A percentile compares a stretch with the other conserved stretches of the same genome.
Conservation (phyloP, 441 rosid species). For the Mallotus repandus region DNA sequence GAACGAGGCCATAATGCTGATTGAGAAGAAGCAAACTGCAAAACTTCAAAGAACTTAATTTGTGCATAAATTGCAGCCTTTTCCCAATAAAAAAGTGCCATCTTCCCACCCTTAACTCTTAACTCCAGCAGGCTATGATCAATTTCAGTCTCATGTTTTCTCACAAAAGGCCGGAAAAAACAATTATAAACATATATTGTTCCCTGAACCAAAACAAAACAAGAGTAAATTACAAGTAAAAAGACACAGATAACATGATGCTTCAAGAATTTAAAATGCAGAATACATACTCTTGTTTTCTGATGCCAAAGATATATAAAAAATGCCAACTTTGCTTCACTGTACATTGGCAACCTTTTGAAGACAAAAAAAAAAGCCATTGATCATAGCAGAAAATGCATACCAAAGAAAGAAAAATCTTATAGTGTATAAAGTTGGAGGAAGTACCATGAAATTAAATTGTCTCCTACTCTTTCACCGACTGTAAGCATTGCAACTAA, state of each 20-base stretch:
- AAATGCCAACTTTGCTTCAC: constrained; percentile 63
- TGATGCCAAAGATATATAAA: constrained; percentile 68
- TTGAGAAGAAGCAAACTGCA: constrained; percentile 49
- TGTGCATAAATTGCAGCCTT: constrained; percentile 52
- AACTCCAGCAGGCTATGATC: constrained; percentile 56
- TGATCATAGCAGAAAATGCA: not conserved
- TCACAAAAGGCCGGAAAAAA: constrained; percentile 41
- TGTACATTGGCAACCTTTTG: constrained; percentile 65
- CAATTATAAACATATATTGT: constrained; percentile 43
- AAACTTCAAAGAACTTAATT: constrained; percentile 41
- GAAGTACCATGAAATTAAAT: constrained; percentile 41
- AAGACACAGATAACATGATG: not conserved
- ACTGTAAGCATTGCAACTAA: constrained; percentile 40
- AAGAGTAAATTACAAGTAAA: not conserved
- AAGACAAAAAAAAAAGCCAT: not conserved
- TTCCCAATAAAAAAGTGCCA: constrained; percentile 50
- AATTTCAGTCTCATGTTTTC: constrained; percentile 67
- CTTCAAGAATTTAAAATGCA: not conserved
- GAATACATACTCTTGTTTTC: constrained; percentile 44
- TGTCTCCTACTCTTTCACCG: constrained; percentile 43
- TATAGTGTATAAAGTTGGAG: not conserved
- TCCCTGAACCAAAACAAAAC: constrained; percentile 37
- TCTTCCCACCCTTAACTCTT: constrained; percentile 45
- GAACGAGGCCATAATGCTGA: constrained; percentile 29
- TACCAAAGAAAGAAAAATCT: not conserved